Conservation (phyloP, 2,329 filamentous ascomycete genomes). For the Ciborinia camelliae region DNA sequence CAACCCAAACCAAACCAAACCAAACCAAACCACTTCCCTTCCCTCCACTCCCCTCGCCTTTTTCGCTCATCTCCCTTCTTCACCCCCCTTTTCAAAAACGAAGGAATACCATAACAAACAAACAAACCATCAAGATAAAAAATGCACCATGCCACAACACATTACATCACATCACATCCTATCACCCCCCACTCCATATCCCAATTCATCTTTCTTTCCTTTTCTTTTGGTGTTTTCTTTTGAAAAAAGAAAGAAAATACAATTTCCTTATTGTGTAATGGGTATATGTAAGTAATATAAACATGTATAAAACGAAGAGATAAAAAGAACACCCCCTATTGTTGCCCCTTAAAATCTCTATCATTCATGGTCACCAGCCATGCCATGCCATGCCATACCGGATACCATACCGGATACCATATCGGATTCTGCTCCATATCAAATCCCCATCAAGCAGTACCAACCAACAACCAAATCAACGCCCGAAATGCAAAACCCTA, state of each 20-base stretch:
- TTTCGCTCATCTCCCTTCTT: neutral
- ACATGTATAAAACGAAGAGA: neutral
- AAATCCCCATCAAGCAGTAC: neutral
- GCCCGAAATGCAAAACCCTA: slow-evolving; percentile 2
- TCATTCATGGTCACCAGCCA: neutral
- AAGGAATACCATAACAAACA: neutral
- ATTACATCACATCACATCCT: neutral
- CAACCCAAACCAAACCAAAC: too few relatives aligned
- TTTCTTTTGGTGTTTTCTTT: too few relatives aligned
- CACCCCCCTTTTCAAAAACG: too few relatives aligned
- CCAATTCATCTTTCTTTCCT: too few relatives aligned
- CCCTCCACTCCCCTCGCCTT: too few relatives aligned
- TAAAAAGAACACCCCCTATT: neutral
- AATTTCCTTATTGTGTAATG: neutral
- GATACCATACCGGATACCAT: too few relatives aligned
- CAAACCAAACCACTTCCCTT: neutral
- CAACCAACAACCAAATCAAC: neutral
- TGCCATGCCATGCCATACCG: slow-evolving; percentile 3
- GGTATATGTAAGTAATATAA: slow-evolving; percentile 1
- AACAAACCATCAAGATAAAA: too few relatives aligned
- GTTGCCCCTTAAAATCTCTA: neutral
- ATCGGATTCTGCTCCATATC: slow-evolving; percentile 3
- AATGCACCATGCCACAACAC: too few relatives aligned
- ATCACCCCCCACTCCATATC: neutral
- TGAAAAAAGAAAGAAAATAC: neutral